Evolutionary conservation across 2,329 filamentous ascomycete species (phyloP), one percentile per base, ranked within the genome.

Genomic region (Pseudocercospora ulei): DNA sequence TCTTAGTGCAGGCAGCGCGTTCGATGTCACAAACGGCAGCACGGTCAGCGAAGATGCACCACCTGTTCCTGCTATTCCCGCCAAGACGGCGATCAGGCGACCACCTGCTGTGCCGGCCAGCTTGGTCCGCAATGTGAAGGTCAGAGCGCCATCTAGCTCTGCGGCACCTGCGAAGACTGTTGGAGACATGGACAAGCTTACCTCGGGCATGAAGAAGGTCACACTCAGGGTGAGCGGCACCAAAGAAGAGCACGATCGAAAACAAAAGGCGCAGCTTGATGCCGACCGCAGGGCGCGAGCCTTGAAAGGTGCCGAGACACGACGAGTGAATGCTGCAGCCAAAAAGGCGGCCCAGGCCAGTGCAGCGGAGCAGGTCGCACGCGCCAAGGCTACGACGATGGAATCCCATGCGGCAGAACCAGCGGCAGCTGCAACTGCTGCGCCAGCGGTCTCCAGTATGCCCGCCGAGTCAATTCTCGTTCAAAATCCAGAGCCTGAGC

Each of bases 171-270:
- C 38, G 16, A 29, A 33, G 23, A 27, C 40, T 37, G 53, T 60
- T 9, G 64, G 30, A 7, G 19, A 67, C 19, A 54, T 76, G 28
- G 71, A 76, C 28, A 62, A 60, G 11, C 56, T 76, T 16, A 63
- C 70, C 1, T 63, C 66, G 2, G 70, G 70, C 3, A 56, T 77
- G 44, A 72, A 71, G 52, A 70, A 69, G 17, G 70, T 78, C 38
- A 76, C 73, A 13, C 54, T 79, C 31, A 76, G 74, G 45, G 62
- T 77, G 35, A 49, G 44, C 24, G 71, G 71, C 0, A 65, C 71
- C 0, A 67, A 67, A 13, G 72, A 76, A 51, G 72, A 76, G 51
- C 65, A 76, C 43, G 70, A 73, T 30, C 53, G 52, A 3, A 57
- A 54, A 38, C 45, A 54, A 25, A 53, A 48, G 31, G 58, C 59